Conservation (phyloP, 345 rosid genomes). For the Populus davidiana region DNA sequence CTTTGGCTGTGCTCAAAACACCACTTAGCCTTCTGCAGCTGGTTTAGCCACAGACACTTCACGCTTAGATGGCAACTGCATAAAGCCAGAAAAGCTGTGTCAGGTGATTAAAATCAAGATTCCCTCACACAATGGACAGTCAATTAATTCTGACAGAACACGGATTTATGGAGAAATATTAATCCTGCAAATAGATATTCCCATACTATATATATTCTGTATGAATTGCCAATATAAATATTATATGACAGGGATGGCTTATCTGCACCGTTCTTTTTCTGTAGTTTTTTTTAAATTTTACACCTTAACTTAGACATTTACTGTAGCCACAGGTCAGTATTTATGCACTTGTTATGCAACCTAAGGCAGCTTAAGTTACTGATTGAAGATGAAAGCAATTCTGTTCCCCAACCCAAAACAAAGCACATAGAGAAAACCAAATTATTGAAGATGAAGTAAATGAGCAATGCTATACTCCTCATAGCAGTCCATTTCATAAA, state of each 20-base stretch:
- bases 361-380: background rate
- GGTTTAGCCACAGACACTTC: background rate
- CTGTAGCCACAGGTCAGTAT: background rate
- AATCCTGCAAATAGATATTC: background rate
- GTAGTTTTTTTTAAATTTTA: background rate
- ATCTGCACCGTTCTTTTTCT: background rate
- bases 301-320: background rate
- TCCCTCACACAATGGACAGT: too few species aligned
- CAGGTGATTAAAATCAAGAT: background rate
- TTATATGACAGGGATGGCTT: background rate
- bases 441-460: background rate
- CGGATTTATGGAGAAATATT: background rate
- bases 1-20: background rate
- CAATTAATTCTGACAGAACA: too few species aligned
- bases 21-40: background rate
- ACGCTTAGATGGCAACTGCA: constrained; percentile 3
- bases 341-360: background rate
- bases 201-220: background rate
- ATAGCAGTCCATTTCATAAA: background rate
- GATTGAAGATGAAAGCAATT: background rate
- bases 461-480: background rate
- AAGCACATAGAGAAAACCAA: background rate
- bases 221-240: background rate
- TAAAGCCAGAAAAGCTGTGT: background rate
- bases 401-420: background rate